Conservation (phyloP, 805 yeast species). For the Lachancea mirantina region DNA sequence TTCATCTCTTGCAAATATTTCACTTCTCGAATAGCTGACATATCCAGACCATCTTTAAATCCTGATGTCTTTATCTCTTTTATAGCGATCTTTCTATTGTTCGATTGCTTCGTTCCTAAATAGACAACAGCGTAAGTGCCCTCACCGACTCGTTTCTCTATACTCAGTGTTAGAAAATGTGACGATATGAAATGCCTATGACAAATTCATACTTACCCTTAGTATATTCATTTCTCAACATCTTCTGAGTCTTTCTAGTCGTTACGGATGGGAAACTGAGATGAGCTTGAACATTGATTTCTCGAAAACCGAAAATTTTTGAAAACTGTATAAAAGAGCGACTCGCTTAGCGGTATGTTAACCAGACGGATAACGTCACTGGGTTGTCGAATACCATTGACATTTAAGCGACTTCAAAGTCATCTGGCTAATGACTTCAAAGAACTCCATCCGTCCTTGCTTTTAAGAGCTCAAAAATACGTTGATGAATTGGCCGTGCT, state of each 20-base stretch:
- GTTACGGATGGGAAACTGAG: no score
- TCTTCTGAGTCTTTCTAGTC: no score
- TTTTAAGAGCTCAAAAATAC: conserved; percentile 41
- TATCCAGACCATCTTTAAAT: conserved; percentile 93
- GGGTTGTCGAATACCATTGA: no score
- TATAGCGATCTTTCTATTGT: conserved; percentile 65
- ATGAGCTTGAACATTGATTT: no score
- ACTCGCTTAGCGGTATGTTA: no score
- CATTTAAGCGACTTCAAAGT: neutral
- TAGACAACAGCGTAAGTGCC: conserved; percentile 98
- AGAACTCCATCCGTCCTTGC: conserved; percentile 44
- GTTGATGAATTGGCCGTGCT: conserved; percentile 36
- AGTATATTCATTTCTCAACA: conserved; percentile 16
- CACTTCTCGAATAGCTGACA: conserved; percentile 94
- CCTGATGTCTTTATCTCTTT: conserved; percentile 93
- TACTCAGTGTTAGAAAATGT: conserved; percentile 1
- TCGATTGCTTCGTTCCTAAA: conserved; percentile 53
- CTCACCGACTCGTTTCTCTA: conserved; percentile 89
- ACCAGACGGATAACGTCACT: no score
- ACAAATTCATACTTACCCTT: conserved; percentile 14
- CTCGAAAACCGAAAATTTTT: no score
- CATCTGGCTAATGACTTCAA: conserved; percentile 12
- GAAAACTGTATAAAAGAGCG: no score
- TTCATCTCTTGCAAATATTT: conserved; percentile 77
- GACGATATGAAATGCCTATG: neutral